Base-by-base conservation (phyloP, 1,284 basidiomycete genomes). In the Ustilago vetiveriae region DNA sequence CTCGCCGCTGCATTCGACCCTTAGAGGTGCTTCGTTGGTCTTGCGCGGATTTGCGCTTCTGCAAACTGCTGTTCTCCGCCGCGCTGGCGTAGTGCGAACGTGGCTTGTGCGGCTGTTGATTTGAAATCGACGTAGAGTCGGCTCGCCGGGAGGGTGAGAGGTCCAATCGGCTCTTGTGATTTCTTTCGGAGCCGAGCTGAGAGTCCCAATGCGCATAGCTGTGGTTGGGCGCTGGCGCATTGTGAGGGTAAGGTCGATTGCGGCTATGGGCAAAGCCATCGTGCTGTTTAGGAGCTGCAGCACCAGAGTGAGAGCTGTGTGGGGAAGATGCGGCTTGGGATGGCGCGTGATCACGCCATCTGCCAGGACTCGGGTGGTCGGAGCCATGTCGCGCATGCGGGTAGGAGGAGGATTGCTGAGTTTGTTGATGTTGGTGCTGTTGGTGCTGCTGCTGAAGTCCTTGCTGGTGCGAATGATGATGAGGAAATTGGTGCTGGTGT, bases 131-230 rank as follows among this genome's bases (percentile, higher is more conserved):
- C 6, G 53, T 6, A 5, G 45, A 16, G 23, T 58, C 54, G 6
- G 53, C 14, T 2, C 48, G 50, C 32, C 66, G 44, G 24, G 59
- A 63, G 7, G 66, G 59, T 4, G 66, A 69, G 13, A 58, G n/a
- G 1, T 69, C 66, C 47, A 64, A 19, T 40, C 55, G 51, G 0
- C 39, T 29, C 17, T 69, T 63, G 55, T 44, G 50, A 19, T 36
- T 42, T 29, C 67, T 48, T 19, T 70, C 62, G 13, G 44, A 65
- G 5, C 56, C 67, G 2, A 70, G 57, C 49, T 60, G 62, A 38
- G 53, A 65, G 29, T 70, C 56, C 67, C 67, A 70, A 26, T 70
- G 67, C 8, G 62, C 48, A 30, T 70, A 70, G 46, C 27, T 65
- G 50, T 65, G 67, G 40, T 53, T 70, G 1, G 60, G 62, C 4